Evolutionary conservation across 2,329 filamentous ascomycete genomes (phyloP), one percentile per base, ranked within the genome.

Genomic region (Aspergillus sp.): DNA sequence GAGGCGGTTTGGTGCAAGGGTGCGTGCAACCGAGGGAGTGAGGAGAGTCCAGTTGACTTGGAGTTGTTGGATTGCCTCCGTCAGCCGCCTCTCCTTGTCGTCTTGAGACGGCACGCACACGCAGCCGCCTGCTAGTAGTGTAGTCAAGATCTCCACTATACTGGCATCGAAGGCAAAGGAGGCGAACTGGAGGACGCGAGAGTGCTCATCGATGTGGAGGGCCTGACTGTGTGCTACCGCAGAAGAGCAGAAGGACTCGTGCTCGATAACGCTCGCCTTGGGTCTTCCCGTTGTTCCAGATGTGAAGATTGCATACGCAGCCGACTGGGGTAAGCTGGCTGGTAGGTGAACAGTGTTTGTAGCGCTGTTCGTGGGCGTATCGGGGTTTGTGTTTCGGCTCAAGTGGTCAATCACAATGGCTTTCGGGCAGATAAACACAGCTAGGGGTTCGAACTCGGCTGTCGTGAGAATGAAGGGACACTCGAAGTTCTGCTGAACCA

Each of bases 401-500:
- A 25, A 9, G 11, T n/a, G 3, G 6, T 38, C 34, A 2, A 38
- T 38, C 13, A 44, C 16, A 5, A 44, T 44, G 20, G n/a, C 20
- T 2, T 50, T 32, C 2, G 54, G 47, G 10, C 41, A 29, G 7
- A 56, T 31, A 13, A 16, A 6, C 1, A 40, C 29, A 29, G 47
- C 49, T 11, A 20, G 44, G n/a, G 34, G 19, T n/a, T 44, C 31
- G 10, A 46, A 44, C 10, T 43, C n/a, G n/a, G 40, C 38, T 3
- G 45, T 45, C 1, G 50, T 43, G 6, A 56, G 13, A 17, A 56
- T 48, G 14, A 54, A 23, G 3, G 16, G 34, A n/a, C 47, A 49
- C 6, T 52, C 29, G 19, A 57, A 46, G 29, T 46, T 44, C 5
- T 52, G 45, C 13, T 47, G 38, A 11, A 54, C 36, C 17, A 57